phyloP scores from a whole-genome alignment of 768 basidiomycete genomes.

The Baorangia bicolor region DNA sequence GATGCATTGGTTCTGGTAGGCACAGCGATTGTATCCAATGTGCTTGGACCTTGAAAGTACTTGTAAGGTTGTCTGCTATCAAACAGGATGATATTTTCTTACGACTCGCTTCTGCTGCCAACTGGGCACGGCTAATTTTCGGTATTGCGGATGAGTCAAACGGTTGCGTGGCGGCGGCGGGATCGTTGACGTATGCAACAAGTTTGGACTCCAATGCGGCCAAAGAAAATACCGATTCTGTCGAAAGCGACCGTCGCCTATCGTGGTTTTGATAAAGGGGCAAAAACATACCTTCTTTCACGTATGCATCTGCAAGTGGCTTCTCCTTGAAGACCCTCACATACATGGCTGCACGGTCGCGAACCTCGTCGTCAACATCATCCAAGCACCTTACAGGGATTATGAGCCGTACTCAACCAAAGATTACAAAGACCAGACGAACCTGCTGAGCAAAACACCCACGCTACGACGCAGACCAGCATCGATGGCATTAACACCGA shows the following conservation, averaged over 20 bases:
- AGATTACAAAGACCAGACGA: conserved; percentile 28
- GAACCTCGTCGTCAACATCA: conserved; percentile 98
- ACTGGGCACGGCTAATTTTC: conserved; percentile 91
- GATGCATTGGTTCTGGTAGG: conserved; percentile 59
- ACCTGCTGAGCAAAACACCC: conserved; percentile 83
- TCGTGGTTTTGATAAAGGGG: not conserved
- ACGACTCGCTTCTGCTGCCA: conserved; percentile 87
- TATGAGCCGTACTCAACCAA: not conserved
- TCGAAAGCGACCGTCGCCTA: not conserved
- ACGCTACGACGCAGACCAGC: conserved; percentile 79
- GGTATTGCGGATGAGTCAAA: conserved; percentile 87
- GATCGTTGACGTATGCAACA: conserved; percentile 90
- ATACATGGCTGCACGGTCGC: conserved; percentile 96
- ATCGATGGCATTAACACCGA: conserved; percentile 88
- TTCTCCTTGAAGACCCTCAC: conserved; percentile 81
- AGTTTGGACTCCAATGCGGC: conserved; percentile 87
- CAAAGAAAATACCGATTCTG: conserved; percentile 94
- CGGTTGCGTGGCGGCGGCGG: conserved; percentile 62
- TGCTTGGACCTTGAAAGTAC: conserved; percentile 66
- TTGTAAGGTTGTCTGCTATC: conserved; percentile 11
- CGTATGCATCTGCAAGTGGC: conserved; percentile 77
- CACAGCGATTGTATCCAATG: conserved; percentile 80
- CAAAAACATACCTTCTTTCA: conserved; percentile 77
- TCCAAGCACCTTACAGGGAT: conserved; percentile 73
- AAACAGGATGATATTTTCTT: conserved; percentile 31